Percentiles rank a stretch among this genome's conserved stretches.
phyloP scores from a whole-genome alignment of 805 yeast genomes.

The Yarrowia sp. region DNA sequence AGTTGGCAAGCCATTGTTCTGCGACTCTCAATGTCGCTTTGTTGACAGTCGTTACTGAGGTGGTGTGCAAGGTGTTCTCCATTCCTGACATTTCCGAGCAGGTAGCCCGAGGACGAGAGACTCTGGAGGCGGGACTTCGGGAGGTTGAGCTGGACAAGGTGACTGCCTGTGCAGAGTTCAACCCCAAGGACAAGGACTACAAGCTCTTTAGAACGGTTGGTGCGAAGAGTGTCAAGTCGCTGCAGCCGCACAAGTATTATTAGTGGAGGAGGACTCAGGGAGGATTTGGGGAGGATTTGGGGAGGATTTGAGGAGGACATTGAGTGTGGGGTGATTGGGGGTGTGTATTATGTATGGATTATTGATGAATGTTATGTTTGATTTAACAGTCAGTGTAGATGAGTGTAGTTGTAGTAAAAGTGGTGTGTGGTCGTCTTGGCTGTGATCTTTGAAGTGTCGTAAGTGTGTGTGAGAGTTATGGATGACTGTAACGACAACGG shows the following conservation, averaged over 20 bases:
- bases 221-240: neutral
- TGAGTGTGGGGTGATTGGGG: too few species aligned
- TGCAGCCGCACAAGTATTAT: conserved; percentile 23
- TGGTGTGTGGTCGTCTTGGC: too few species aligned
- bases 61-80: conserved; percentile 13
- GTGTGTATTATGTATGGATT: too few species aligned
- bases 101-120: conserved; percentile 12
- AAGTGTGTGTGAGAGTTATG: too few species aligned
- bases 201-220: neutral
- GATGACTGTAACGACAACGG: too few species aligned
- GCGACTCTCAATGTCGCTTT: conserved; percentile 18
- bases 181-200: neutral
- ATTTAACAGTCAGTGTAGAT: too few species aligned
- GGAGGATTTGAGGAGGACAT: too few species aligned
- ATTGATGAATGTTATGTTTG: too few species aligned
- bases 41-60: conserved; percentile 7
- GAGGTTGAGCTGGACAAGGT: neutral
- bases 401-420: too few species aligned
- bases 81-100: conserved; percentile 10
- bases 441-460: too few species aligned
- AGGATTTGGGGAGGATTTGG: too few species aligned
- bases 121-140: neutral
- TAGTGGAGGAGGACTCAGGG: neutral
- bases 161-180: neutral
- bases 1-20: conserved; percentile 14